These are phyloP conservation scores for Quercus glauca DNA, from an alignment of 306 rosid species.

Conservation along the genomic window DNA sequence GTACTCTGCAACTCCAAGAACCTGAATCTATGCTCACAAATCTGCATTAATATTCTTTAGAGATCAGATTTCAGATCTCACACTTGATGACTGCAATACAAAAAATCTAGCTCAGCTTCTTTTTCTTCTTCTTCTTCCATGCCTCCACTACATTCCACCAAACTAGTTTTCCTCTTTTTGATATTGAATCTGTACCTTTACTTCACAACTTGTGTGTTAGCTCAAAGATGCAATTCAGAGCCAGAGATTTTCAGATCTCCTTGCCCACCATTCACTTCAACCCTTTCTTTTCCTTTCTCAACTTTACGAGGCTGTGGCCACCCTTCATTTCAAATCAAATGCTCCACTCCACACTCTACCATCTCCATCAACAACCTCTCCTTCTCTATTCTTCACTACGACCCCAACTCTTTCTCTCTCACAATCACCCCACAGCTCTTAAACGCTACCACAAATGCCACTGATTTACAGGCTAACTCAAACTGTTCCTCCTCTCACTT, in stretches of 20 bases:
- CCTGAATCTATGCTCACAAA: constrained; percentile 2
- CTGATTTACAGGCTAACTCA: not conserved
- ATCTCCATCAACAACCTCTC: constrained; percentile 62
- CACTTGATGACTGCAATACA: constrained; percentile 9
- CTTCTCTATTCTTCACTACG: constrained; percentile 59
- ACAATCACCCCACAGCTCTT: constrained; percentile 45
- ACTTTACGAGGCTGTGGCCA: constrained; percentile 74
- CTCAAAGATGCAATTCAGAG: constrained; percentile 33
- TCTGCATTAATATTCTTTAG: not conserved
- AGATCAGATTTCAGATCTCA: constrained; percentile 34
- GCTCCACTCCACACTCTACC: constrained; percentile 49
- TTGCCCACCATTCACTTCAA: constrained; percentile 66
- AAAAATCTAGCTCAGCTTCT: no score
- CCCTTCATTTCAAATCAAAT: constrained; percentile 74
- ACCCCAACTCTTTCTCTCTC: constrained; percentile 56
- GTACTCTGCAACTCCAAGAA: constrained; percentile 22
- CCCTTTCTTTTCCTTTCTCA: constrained; percentile 70
- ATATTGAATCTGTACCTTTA: not conserved
- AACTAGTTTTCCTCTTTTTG: constrained; percentile 16
- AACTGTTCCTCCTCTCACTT: constrained; percentile 34
- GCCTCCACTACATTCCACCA: constrained; percentile 14
- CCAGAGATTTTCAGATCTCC: not conserved
- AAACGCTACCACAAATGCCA: not conserved
- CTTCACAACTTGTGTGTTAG: not conserved
- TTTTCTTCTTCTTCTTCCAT: constrained; percentile 22